These are phyloP conservation scores for Penicillium sp. DNA, from an alignment of 2,329 filamentous ascomycete genomes.

Conservation along the genomic window DNA sequence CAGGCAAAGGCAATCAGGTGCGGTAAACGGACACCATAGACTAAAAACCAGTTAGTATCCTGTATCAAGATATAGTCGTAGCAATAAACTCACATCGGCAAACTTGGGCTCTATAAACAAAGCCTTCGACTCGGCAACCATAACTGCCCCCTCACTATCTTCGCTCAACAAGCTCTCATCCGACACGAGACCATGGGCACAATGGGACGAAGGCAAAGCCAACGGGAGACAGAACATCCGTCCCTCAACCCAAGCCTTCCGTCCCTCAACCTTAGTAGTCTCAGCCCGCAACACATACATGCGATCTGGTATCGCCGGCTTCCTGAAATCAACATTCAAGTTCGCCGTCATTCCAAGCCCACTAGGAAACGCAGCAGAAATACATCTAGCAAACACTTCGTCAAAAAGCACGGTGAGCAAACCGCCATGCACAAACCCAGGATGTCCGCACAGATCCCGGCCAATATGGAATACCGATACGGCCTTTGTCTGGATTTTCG, in stretches of 20 bases:
- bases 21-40: constrained; percentile 31
- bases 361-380: constrained; percentile 32
- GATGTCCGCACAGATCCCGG: constrained; percentile 35
- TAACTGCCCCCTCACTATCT: constrained; percentile 24
- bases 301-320: constrained; percentile 32
- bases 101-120: constrained; percentile 43
- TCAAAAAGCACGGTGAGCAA: constrained; percentile 37
- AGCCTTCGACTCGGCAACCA: constrained; percentile 39
- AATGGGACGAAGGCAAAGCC: constrained; percentile 5
- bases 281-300: constrained; percentile 35
- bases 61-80: not conserved
- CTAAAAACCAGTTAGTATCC: constrained; percentile 18
- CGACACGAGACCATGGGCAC: constrained; percentile 2
- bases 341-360: constrained; percentile 40
- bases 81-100: constrained; percentile 30
- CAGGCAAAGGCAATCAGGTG: not conserved
- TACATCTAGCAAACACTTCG: constrained; percentile 39
- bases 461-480: constrained; percentile 37
- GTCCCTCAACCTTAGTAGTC: constrained; percentile 35
- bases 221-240: constrained; percentile 27
- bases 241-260: constrained; percentile 42
- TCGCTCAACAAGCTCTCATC: constrained; percentile 17
- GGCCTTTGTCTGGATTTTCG: constrained; percentile 9
- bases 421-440: constrained; percentile 38
- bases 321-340: constrained; percentile 38